Percentiles rank a stretch among this genome's conserved stretches.
These are phyloP conservation scores for Buxus sempervirens DNA, from an alignment of 164 flowering plant species.

Conservation along the genomic window DNA sequence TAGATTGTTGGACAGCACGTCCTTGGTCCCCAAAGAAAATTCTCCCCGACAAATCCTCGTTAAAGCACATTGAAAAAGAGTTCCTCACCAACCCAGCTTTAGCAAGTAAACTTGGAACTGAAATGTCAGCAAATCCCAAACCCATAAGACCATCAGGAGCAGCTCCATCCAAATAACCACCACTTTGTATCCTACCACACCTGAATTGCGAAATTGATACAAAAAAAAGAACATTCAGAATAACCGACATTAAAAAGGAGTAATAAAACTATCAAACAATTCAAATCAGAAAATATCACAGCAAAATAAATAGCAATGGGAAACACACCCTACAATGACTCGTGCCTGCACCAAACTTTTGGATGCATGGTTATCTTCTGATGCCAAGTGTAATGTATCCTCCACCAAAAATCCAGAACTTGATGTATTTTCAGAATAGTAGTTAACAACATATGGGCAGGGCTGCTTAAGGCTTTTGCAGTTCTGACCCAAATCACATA, in stretches of 20 bases:
- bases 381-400: constrained; percentile 69
- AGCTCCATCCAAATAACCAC: constrained; percentile 76
- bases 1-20: constrained; percentile 48
- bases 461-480: constrained; percentile 62
- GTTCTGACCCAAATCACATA: constrained; percentile 55
- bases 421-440: constrained; percentile 61
- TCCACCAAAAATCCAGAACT: constrained; percentile 80
- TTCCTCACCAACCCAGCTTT: constrained; percentile 65
- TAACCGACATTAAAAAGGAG: not conserved
- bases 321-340: constrained; percentile 66
- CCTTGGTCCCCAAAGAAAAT: constrained; percentile 92
- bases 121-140: constrained; percentile 75
- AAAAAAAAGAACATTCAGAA: constrained; percentile 1
- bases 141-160: constrained; percentile 99
- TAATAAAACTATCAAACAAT: not conserved
- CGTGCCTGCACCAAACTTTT: constrained; percentile 50
- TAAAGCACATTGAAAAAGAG: constrained; percentile 87
- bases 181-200: constrained; percentile 93
- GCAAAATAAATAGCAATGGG: constrained; percentile 1
- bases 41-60: constrained; percentile 76
- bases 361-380: constrained; percentile 33
- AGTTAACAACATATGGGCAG: constrained; percentile 66
- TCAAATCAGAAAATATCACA: not conserved
- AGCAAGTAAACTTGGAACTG: constrained; percentile 83
- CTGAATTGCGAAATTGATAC: constrained; percentile 33